A percentile compares a stretch with the other conserved stretches of the same genome.
Evolutionary conservation across 2,329 filamentous ascomycete species (phyloP).

Genomic region (Colletotrichum sp.): DNA sequence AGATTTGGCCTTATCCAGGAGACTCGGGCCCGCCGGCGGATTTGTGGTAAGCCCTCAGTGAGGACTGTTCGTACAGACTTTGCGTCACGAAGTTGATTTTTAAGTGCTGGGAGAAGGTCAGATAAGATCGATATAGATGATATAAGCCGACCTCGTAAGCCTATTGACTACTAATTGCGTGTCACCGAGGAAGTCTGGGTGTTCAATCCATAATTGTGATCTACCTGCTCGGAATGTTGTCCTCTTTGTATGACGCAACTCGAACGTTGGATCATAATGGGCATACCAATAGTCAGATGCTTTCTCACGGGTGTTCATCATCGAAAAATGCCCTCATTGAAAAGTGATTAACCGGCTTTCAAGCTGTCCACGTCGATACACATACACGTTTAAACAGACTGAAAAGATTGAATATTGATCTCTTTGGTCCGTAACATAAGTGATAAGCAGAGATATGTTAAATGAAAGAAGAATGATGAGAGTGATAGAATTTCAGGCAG

Average conservation of each 20-base stretch:
- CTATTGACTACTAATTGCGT: background rate
- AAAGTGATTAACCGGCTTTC: background rate
- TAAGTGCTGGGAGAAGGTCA: too few relatives aligned
- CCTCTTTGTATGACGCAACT: background rate
- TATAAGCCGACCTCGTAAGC: background rate
- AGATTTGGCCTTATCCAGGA: background rate
- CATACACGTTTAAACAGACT: background rate
- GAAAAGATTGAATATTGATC: background rate
- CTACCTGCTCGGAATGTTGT: background rate
- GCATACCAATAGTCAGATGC: background rate
- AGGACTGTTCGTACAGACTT: background rate
- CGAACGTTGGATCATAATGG: rapidly evolving
- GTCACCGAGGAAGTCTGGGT: background rate
- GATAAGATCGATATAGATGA: background rate
- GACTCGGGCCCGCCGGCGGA: background rate
- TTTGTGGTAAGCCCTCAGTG: background rate
- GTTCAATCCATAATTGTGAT: background rate
- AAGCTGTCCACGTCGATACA: background rate
- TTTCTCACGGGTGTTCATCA: background rate
- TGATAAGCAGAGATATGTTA: background rate
- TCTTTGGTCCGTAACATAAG: background rate
- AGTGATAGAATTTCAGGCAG: background rate
- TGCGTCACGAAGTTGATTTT: background rate
- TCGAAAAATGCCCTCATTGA: background rate
- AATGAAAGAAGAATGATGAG: background rate